Percentiles rank a stretch among this genome's conserved stretches.
Conservation (phyloP, 176 grass and related monocot species). For the Ampelocalamus luodianensis region DNA sequence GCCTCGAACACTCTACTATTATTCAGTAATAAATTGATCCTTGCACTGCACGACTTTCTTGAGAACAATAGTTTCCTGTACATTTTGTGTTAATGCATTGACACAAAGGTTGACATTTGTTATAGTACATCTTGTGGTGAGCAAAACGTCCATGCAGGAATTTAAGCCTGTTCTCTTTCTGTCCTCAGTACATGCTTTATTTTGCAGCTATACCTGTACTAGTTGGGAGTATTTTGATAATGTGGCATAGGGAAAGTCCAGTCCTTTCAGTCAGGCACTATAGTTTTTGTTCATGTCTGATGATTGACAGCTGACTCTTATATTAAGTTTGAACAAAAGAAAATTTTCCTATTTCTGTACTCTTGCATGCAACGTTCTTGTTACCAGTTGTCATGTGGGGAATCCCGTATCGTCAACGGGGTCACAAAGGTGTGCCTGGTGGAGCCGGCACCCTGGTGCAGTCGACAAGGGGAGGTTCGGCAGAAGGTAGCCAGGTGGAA, state of each 20-base stretch:
- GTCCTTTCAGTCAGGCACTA: background rate
- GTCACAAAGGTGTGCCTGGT: no score
- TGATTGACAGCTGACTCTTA: conserved; percentile 6
- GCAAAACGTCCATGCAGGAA: background rate
- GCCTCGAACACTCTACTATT: background rate
- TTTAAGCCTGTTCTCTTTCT: background rate
- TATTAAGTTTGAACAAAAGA: background rate
- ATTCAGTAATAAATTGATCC: background rate
- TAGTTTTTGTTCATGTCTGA: conserved; percentile 35
- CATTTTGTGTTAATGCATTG: conserved; percentile 19
- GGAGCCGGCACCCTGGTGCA: no score
- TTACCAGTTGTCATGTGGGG: no score
- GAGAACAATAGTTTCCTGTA: conserved; percentile 7
- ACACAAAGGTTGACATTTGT: background rate
- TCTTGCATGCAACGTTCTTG: background rate
- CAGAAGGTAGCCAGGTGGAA: no score
- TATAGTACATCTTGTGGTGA: background rate
- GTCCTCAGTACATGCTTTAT: background rate
- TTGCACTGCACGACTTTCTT: background rate
- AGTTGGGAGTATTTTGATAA: conserved; percentile 16
- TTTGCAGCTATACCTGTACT: conserved; percentile 13
- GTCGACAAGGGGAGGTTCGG: no score
- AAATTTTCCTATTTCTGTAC: background rate
- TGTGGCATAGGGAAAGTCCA: background rate
- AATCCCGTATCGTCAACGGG: no score